These are phyloP conservation scores for Candida maesae DNA, from an alignment of 805 yeast species.

Conservation along the genomic window DNA sequence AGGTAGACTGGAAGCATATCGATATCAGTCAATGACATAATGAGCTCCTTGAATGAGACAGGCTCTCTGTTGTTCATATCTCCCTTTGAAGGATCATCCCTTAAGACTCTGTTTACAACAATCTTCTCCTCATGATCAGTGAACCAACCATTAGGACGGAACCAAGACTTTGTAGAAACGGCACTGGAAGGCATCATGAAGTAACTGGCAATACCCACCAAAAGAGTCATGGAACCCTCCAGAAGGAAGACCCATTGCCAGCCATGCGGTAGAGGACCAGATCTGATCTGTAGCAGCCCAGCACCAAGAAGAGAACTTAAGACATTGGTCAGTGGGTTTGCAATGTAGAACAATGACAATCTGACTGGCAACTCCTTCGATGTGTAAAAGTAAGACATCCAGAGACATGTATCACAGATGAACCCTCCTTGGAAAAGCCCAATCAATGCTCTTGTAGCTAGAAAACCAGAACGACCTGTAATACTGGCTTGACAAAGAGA, in stretches of 20 bases:
- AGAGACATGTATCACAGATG: constrained; percentile 59
- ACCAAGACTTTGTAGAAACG: constrained; percentile 49
- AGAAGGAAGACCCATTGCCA: constrained; percentile 68
- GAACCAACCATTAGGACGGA: constrained; percentile 47
- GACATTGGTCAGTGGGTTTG: constrained; percentile 46
- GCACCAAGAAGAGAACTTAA: constrained; percentile 46
- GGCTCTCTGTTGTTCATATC: constrained; percentile 63
- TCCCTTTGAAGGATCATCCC: constrained; percentile 64
- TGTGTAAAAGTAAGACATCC: constrained; percentile 66
- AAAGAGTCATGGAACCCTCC: constrained; percentile 56
- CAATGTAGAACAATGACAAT: constrained; percentile 56
- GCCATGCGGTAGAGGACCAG: constrained; percentile 44
- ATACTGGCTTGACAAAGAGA: constrained; percentile 49
- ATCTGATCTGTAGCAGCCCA: constrained; percentile 51
- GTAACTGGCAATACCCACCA: constrained; percentile 45
- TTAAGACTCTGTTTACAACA: constrained; percentile 51
- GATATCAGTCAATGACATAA: constrained; percentile 42
- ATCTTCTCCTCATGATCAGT: constrained; percentile 55
- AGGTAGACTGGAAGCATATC: constrained; percentile 54
- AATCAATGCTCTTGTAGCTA: constrained; percentile 45
- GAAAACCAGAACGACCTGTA: constrained; percentile 38
- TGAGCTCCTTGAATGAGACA: constrained; percentile 37
- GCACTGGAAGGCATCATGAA: constrained; percentile 54
- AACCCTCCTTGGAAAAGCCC: constrained; percentile 69
- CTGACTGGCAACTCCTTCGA: constrained; percentile 54